Evolutionary conservation across 495 filamentous ascomycete species (phyloP).

Genomic region (Lophium mytilinum): DNA sequence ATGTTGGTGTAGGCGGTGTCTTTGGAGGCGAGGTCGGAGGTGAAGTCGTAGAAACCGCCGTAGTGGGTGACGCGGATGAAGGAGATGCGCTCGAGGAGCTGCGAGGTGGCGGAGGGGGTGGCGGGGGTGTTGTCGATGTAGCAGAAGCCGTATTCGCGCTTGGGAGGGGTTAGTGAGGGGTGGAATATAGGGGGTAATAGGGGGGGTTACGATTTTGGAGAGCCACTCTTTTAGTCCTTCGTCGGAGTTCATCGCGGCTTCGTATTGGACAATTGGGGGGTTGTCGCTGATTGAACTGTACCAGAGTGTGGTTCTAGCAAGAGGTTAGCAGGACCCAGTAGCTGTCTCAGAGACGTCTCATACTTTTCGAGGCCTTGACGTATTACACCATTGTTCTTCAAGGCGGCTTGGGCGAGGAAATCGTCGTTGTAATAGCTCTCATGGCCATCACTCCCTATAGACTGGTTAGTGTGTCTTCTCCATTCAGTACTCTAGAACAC

Average conservation of each 20-base stretch:
- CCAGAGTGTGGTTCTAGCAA: neutral
- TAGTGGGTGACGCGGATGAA: slow-evolving; percentile 86
- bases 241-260: slow-evolving; percentile 51
- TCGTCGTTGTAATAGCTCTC: slow-evolving; percentile 20
- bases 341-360: neutral
- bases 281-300: neutral
- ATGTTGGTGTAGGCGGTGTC: slow-evolving; percentile 91
- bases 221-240: slow-evolving; percentile 49
- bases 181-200: slow-evolving; percentile 8
- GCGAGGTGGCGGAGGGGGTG: slow-evolving; percentile 58
- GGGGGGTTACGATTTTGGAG: slow-evolving; percentile 46
- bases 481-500: neutral
- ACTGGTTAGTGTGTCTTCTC: neutral
- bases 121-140: slow-evolving; percentile 59
- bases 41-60: slow-evolving; percentile 93
- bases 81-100: slow-evolving; percentile 67
- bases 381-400: neutral
- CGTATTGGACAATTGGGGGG: slow-evolving; percentile 21
- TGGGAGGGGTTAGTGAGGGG: neutral
- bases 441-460: slow-evolving; percentile 31
- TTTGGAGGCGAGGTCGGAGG: slow-evolving; percentile 73
- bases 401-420: slow-evolving; percentile 8
- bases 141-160: slow-evolving; percentile 58
- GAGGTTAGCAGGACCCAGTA: neutral
- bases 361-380: slow-evolving; percentile 15